These are phyloP conservation scores for Sugiyamaella smithiae DNA, from an alignment of 805 yeast genomes.

Conservation along the genomic window DNA sequence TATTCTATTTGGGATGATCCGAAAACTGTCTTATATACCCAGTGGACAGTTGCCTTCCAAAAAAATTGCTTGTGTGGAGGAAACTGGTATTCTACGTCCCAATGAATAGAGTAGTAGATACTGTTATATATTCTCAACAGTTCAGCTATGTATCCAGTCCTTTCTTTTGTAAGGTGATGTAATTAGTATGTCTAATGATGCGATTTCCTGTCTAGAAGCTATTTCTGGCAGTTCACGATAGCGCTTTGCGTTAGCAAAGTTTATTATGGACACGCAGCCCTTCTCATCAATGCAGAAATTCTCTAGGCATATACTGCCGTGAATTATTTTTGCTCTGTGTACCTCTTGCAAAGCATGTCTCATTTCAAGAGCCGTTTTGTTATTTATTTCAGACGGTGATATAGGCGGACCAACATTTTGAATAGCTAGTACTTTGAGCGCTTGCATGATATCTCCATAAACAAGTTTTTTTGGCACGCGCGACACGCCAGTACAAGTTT, in stretches of 20 bases:
- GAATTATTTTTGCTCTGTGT: constrained; percentile 23
- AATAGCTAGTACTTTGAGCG: constrained; percentile 24
- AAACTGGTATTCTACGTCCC: constrained; percentile 45
- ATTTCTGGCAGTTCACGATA: constrained; percentile 22
- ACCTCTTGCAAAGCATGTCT: constrained; percentile 17
- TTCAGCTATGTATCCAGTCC: too few species aligned
- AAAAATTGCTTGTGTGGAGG: constrained; percentile 78
- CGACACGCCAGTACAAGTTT: neutral
- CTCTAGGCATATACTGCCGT: constrained; percentile 19
- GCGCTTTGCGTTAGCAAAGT: constrained; percentile 23
- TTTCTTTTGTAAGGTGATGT: too few species aligned
- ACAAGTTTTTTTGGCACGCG: constrained; percentile 21
- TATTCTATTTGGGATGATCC: constrained; percentile 42
- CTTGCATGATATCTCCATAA: constrained; percentile 23
- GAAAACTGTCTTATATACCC: constrained; percentile 31
- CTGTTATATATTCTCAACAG: too few species aligned
- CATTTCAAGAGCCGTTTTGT: constrained; percentile 16
- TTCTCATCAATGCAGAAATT: constrained; percentile 23
- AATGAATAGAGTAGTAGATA: too few species aligned
- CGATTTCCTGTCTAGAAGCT: constrained; percentile 22
- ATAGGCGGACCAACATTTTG: constrained; percentile 26
- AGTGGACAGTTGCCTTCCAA: constrained; percentile 65
- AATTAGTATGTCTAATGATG: constrained; percentile 8
- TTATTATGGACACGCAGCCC: constrained; percentile 19
- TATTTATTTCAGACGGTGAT: constrained; percentile 14